Percentiles rank a stretch among this genome's conserved stretches.
phyloP scores from a whole-genome alignment of 2,329 filamentous ascomycete species.

The Calonectria hongkongensis region DNA sequence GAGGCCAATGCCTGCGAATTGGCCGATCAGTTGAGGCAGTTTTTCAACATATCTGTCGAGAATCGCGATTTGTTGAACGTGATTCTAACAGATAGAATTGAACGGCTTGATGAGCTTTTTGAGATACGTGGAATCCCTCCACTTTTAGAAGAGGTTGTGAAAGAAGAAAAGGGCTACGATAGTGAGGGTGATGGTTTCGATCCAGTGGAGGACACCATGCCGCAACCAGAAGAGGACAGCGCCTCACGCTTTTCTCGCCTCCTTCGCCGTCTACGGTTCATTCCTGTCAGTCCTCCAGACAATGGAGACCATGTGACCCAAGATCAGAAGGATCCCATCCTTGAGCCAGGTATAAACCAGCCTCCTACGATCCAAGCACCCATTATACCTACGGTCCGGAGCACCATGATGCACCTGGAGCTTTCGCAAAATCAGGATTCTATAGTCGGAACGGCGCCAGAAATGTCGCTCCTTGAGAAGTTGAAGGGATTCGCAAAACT shows the following conservation, averaged over 20 bases:
- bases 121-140: conserved; percentile 30
- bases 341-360: neutral
- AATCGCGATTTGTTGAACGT: conserved; percentile 25
- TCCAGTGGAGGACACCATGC: neutral
- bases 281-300: neutral
- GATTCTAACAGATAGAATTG: neutral
- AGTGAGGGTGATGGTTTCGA: neutral
- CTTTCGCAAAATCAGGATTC: conserved; percentile 20
- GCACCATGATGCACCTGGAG: conserved; percentile 28
- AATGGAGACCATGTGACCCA: neutral
- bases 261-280: conserved; percentile 25
- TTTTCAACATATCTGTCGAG: conserved; percentile 22
- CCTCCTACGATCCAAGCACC: neutral
- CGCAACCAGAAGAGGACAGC: conserved; percentile 1
- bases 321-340: neutral
- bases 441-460: conserved; percentile 18
- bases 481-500: conserved; percentile 3
- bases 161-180: neutral
- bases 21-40: conserved; percentile 30
- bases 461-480: neutral
- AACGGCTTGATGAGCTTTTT: conserved; percentile 25
- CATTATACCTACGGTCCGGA: neutral
- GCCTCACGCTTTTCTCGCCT: conserved; percentile 27
- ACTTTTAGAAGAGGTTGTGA: neutral
- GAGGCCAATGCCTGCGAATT: conserved; percentile 25